Conservation (phyloP, 2,329 filamentous ascomycete species). For the Paramyrothecium sp. region DNA sequence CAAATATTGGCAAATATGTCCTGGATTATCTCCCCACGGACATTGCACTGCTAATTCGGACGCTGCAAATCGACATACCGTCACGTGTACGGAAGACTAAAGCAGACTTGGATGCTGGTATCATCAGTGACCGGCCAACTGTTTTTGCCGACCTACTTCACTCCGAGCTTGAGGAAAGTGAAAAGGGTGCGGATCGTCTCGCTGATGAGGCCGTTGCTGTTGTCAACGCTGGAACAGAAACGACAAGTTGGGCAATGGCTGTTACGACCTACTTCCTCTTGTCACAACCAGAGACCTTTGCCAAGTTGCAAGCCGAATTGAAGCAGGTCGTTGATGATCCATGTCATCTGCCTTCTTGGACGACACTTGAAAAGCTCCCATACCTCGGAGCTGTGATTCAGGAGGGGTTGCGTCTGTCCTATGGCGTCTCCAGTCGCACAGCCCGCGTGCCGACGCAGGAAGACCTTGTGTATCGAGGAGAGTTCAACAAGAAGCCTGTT, state of each 20-base stretch:
- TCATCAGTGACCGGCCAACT: conserved; percentile 6
- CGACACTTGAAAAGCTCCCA: conserved; percentile 28
- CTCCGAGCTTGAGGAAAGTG: conserved; percentile 30
- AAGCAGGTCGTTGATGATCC: conserved; percentile 19
- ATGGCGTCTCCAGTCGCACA: conserved; percentile 26
- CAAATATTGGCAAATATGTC: conserved; percentile 7
- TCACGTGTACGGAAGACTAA: conserved; percentile 7
- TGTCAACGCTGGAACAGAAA: conserved; percentile 34
- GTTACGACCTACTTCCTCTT: conserved; percentile 32
- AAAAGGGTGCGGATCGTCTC: conserved; percentile 28
- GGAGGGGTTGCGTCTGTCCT: conserved; percentile 31
- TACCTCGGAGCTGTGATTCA: conserved; percentile 35
- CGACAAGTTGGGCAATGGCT: conserved; percentile 20
- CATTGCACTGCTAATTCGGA: conserved; percentile 9
- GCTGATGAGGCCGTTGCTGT: conserved; percentile 31
- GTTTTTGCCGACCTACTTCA: conserved; percentile 19
- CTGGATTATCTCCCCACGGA: conserved; percentile 9
- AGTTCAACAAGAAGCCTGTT: conserved; percentile 11
- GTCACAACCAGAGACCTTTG: conserved; percentile 23
- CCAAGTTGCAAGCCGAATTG: conserved; percentile 24
- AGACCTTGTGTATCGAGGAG: conserved; percentile 24
- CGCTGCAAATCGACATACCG: conserved; percentile 11
- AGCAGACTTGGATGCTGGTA: conserved; percentile 6
- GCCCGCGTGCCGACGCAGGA: conserved; percentile 25
- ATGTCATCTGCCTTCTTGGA: conserved; percentile 21